phyloP scores from a whole-genome alignment of 768 basidiomycete species.

The Hypholoma sublateritium region DNA sequence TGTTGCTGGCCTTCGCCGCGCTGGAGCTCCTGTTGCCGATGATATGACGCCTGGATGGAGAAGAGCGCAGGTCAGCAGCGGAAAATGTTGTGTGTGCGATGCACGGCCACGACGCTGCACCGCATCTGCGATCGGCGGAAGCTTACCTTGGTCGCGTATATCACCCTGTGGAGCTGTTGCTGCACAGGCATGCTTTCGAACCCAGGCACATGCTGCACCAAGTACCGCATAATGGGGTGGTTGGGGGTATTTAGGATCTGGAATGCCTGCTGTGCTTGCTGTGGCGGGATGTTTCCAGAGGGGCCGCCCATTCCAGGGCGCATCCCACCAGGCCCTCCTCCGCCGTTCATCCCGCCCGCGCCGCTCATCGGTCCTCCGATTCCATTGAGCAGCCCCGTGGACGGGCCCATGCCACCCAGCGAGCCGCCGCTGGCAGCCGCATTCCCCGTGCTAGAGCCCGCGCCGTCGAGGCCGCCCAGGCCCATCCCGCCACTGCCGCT shows the following conservation, averaged over 20 bases:
- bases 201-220: conserved; percentile 49
- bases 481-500: neutral
- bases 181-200: conserved; percentile 51
- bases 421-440: conserved; percentile 3
- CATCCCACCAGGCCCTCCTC: conserved; percentile 1
- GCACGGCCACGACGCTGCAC: neutral
- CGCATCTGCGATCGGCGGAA: neutral
- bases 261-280: conserved; percentile 37
- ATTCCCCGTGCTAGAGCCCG: conserved; percentile 1
- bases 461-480: conserved; percentile 2
- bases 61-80: neutral
- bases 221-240: conserved; percentile 60
- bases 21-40: conserved; percentile 1
- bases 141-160: conserved; percentile 52
- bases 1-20: conserved; percentile 22
- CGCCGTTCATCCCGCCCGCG: conserved; percentile 3
- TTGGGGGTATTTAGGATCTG: conserved; percentile 51
- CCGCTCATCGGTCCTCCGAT: conserved; percentile 3
- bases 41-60: neutral
- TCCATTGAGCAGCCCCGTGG: neutral
- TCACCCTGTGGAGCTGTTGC: conserved; percentile 62
- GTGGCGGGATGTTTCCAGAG: conserved; percentile 3
- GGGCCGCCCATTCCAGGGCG: conserved; percentile 5
- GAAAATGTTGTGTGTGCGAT: neutral
- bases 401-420: conserved; percentile 10